Percentiles rank a stretch among this genome's conserved stretches.
Conservation (phyloP, 129 eudicot species). For the Erigeron canadensis region DNA sequence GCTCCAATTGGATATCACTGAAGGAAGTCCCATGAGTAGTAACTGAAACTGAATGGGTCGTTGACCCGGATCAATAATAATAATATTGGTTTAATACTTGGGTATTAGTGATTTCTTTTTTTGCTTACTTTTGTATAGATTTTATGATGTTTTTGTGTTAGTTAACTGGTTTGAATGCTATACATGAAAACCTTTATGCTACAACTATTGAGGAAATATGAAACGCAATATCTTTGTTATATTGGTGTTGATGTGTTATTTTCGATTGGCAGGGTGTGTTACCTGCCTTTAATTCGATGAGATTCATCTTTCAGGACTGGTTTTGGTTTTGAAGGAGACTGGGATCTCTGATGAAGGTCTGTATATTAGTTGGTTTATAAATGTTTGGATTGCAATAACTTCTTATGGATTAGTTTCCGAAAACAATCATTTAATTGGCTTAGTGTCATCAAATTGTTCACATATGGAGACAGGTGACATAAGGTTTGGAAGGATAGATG, state of each 20-base stretch:
- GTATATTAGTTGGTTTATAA: background rate
- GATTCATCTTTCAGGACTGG: constrained; percentile 36
- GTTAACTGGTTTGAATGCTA: background rate
- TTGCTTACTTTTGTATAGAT: constrained; percentile 13
- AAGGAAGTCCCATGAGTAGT: constrained; percentile 7
- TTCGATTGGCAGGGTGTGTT: constrained; percentile 36
- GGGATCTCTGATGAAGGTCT: background rate
- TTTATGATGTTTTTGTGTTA: constrained; percentile 28
- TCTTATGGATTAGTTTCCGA: background rate
- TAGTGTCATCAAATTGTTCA: background rate
- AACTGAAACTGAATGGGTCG: constrained; percentile 11
- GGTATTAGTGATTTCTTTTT: constrained; percentile 25
- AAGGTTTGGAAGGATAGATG: background rate
- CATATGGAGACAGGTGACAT: background rate
- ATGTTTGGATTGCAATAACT: background rate
- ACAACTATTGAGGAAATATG: constrained; percentile 16
- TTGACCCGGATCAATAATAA: constrained; percentile 22
- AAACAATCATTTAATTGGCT: background rate
- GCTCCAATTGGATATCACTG: constrained; percentile 95
- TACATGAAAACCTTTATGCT: constrained; percentile 15
- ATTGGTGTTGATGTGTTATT: constrained; percentile 14
- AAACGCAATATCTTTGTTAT: constrained; percentile 4
- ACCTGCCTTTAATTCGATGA: constrained; percentile 24
- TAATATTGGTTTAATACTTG: constrained; percentile 9
- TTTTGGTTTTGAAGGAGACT: constrained; percentile 31